These are phyloP conservation scores for Pigoraptor vietnamica DNA, from an alignment of 78 protist species.

Conservation along the genomic window DNA sequence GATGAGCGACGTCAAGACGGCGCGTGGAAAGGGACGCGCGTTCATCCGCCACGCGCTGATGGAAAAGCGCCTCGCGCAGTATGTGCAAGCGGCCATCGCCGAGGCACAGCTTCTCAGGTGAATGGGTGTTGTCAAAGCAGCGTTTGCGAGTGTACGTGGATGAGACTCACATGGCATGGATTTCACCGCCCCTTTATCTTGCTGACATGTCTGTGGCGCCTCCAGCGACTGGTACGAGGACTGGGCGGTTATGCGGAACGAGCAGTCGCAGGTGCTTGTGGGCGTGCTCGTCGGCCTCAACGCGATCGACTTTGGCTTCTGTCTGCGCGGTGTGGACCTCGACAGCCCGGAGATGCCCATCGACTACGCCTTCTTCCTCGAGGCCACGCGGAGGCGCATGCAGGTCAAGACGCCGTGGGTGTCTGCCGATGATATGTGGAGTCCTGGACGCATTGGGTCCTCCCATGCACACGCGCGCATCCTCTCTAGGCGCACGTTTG, in stretches of 20 bases:
- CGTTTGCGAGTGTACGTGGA: too few species aligned
- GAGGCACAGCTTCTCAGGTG: too few species aligned
- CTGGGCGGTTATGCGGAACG: neutral
- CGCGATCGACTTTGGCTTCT: neutral
- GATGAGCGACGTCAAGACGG: neutral
- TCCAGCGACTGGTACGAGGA: slow-evolving; percentile 4
- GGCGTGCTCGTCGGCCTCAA: slow-evolving; percentile 1
- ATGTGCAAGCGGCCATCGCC: neutral
- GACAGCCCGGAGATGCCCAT: neutral
- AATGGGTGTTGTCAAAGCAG: too few species aligned
- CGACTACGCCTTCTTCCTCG: neutral
- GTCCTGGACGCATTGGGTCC: too few species aligned
- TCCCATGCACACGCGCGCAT: too few species aligned
- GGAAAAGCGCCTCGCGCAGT: neutral
- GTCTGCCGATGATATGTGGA: neutral
- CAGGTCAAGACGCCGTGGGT: neutral
- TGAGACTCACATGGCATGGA: too few species aligned
- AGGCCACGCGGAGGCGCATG: neutral
- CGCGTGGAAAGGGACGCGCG: neutral
- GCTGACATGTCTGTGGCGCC: too few species aligned
- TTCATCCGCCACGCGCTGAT: neutral
- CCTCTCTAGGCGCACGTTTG: too few species aligned
- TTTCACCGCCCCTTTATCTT: too few species aligned
- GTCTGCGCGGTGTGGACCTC: neutral
- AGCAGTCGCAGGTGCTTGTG: neutral